A percentile compares a stretch with the other conserved stretches of the same genome.
Evolutionary conservation across 768 basidiomycete species (phyloP).

Genomic region (Pleurotus sapidus): DNA sequence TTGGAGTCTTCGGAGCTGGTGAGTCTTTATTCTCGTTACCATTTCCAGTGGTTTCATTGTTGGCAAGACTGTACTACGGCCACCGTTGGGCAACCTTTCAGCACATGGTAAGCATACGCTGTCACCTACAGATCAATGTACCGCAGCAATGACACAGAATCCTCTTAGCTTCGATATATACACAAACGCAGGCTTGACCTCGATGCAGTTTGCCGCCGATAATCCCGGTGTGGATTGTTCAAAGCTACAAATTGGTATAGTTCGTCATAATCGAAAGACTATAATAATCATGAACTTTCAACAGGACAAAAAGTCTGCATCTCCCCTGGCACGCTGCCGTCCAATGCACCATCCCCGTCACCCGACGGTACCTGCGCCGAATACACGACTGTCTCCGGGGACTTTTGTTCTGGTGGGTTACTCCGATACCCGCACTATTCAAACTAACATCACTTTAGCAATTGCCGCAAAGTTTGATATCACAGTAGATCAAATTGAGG

Average conservation of each 20-base stretch:
- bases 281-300: too few species aligned
- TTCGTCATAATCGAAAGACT: background rate
- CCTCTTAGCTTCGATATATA: constrained; percentile 12
- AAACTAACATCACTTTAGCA: background rate
- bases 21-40: too few species aligned
- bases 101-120: constrained; percentile 10
- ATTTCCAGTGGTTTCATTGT: too few species aligned
- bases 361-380: constrained; percentile 15
- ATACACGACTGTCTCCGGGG: constrained; percentile 11
- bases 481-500: constrained; percentile 16
- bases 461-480: constrained; percentile 16
- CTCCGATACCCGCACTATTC: background rate
- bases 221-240: constrained; percentile 15
- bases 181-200: constrained; percentile 11
- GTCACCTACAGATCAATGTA: background rate
- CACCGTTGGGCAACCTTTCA: constrained; percentile 11
- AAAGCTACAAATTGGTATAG: constrained; percentile 8
- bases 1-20: too few species aligned
- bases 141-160: too few species aligned
- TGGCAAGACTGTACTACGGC: too few species aligned
- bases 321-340: constrained; percentile 13
- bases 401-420: constrained; percentile 12
- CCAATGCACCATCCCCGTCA: constrained; percentile 1
- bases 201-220: constrained; percentile 10
- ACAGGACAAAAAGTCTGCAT: constrained; percentile 17